A percentile compares a stretch with the other conserved stretches of the same genome.
Evolutionary conservation across 1,284 basidiomycete species (phyloP).

Genomic region (Coriolopsis trogii): DNA sequence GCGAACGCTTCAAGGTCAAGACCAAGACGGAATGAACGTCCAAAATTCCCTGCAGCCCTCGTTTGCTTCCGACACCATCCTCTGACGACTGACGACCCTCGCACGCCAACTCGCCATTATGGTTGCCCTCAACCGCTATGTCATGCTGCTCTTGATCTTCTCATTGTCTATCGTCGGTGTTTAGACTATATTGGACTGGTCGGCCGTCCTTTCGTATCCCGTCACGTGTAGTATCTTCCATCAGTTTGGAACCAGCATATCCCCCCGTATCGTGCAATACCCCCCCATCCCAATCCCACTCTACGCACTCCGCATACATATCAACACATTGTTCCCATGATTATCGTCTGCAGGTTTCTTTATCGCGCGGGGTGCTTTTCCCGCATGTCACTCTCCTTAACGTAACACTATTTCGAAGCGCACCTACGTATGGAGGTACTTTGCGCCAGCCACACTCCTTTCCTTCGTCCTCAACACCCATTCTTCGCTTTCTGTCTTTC

Average conservation of each 20-base stretch:
- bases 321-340: background rate
- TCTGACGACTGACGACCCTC: too few species aligned
- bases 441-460: slow-evolving; percentile 12
- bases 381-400: background rate
- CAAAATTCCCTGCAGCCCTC: too few species aligned
- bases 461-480: background rate
- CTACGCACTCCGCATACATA: too few species aligned
- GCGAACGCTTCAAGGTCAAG: slow-evolving; percentile 54
- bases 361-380: background rate
- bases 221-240: slow-evolving; percentile 9
- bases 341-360: background rate
- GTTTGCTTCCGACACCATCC: background rate
- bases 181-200: slow-evolving; percentile 15
- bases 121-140: too few species aligned
- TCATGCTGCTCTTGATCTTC: too few species aligned
- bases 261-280: slow-evolving; percentile 4
- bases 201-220: background rate
- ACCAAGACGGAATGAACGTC: slow-evolving; percentile 38
- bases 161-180: too few species aligned
- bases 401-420: slow-evolving; percentile 1
- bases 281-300: slow-evolving; percentile 1
- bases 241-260: slow-evolving; percentile 6
- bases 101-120: too few species aligned
- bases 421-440: slow-evolving; percentile 3
- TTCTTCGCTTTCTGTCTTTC: background rate